These are phyloP conservation scores for Geotrichum candidum DNA, from an alignment of 1,139 yeast species.

Conservation along the genomic window DNA sequence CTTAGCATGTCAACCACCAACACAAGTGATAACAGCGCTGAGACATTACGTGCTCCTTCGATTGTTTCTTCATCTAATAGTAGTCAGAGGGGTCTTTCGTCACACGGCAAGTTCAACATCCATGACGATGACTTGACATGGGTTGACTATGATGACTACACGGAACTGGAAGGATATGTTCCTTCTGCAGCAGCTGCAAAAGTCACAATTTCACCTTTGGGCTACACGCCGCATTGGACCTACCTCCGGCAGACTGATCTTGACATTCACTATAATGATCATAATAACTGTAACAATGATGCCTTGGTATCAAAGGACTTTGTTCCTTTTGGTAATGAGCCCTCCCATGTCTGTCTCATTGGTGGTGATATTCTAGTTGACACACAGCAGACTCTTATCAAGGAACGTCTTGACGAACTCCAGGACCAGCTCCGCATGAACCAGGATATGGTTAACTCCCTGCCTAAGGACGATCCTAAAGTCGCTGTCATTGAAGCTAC, in stretches of 20 bases:
- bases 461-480: conserved; percentile 21
- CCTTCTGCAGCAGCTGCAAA: conserved; percentile 48
- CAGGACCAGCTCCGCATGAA: conserved; percentile 42
- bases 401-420: conserved; percentile 36
- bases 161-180: conserved; percentile 50
- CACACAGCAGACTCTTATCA: conserved; percentile 31
- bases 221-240: conserved; percentile 67
- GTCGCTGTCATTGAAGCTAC: conserved; percentile 29
- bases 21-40: not conserved
- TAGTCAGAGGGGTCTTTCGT: conserved; percentile 18
- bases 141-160: conserved; percentile 77
- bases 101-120: conserved; percentile 34
- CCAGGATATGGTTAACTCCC: conserved; percentile 34
- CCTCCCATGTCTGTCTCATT: conserved; percentile 61
- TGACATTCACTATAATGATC: conserved; percentile 29
- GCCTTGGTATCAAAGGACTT: not conserved
- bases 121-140: conserved; percentile 53
- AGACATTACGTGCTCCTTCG: not conserved
- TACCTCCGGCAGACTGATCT: conserved; percentile 56
- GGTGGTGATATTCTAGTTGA: conserved; percentile 39
- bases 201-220: conserved; percentile 56
- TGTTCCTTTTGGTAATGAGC: conserved; percentile 62
- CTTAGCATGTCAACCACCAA: conserved; percentile 40
- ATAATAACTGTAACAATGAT: conserved; percentile 11
- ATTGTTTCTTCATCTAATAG: conserved; percentile 10